Evolutionary conservation across 2,329 filamentous ascomycete species (phyloP).

Genomic region (Podosphaera fusca): DNA sequence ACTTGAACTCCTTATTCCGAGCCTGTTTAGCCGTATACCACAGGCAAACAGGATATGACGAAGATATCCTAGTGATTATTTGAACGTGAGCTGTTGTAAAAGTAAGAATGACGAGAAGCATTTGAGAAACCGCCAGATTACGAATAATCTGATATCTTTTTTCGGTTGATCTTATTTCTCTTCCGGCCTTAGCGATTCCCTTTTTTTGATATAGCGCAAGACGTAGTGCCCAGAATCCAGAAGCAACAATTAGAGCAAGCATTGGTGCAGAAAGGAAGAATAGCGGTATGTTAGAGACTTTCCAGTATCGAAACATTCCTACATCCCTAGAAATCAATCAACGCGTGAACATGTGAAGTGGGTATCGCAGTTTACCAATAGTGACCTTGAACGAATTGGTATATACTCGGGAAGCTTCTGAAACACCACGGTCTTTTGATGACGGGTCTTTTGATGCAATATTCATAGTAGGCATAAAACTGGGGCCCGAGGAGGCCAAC

Average conservation of each 20-base stretch:
- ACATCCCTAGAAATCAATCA: conserved; percentile 40
- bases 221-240: conserved; percentile 26
- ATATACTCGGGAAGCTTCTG: conserved; percentile 58
- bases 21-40: conserved; percentile 40
- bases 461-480: conserved; percentile 46
- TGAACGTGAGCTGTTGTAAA: conserved; percentile 76
- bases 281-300: conserved; percentile 57
- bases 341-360: neutral
- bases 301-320: conserved; percentile 84
- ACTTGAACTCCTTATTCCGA: conserved; percentile 2
- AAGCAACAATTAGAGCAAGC: conserved; percentile 41
- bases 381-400: conserved; percentile 64
- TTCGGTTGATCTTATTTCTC: neutral
- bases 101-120: conserved; percentile 46
- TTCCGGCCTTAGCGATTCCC: neutral
- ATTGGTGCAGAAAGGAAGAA: conserved; percentile 69
- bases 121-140: conserved; percentile 46
- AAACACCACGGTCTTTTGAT: conserved; percentile 48
- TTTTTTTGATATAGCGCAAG: neutral
- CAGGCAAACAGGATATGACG: conserved; percentile 78
- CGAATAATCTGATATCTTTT: conserved; percentile 6
- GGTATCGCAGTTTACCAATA: conserved; percentile 51
- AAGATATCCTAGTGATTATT: conserved; percentile 73
- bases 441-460: conserved; percentile 26
- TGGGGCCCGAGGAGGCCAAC: conserved; percentile 52